Percentiles rank a stretch among this genome's conserved stretches.
Conservation (phyloP, 2,329 filamentous ascomycete species). For the Thermothelomyces thermophilus region DNA sequence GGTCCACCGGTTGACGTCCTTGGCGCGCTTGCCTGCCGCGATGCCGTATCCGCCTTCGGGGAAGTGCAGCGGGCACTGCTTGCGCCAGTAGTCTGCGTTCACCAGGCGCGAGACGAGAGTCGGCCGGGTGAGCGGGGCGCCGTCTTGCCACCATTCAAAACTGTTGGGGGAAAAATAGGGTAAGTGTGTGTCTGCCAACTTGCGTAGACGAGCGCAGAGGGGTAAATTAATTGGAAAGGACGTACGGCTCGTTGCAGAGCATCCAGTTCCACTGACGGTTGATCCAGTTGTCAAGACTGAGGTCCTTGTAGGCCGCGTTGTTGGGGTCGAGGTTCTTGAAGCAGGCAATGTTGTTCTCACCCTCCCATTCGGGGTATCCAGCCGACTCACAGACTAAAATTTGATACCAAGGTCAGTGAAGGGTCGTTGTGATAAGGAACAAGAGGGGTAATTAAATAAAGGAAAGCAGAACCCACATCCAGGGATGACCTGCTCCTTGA, state of each 20-base stretch:
- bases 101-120: conserved; percentile 37
- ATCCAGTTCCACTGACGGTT: conserved; percentile 52
- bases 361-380: conserved; percentile 39
- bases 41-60: conserved; percentile 31
- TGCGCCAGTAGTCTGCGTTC: conserved; percentile 34
- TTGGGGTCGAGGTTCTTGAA: conserved; percentile 40
- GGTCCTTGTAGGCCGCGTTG: conserved; percentile 35
- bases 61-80: conserved; percentile 42
- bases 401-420: not conserved
- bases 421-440: too few relatives aligned
- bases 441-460: too few relatives aligned
- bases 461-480: conserved; percentile 31
- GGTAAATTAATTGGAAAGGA: too few relatives aligned
- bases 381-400: conserved; percentile 32
- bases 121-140: conserved; percentile 37
- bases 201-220: too few relatives aligned
- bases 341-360: conserved; percentile 40
- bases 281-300: conserved; percentile 33
- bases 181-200: too few relatives aligned
- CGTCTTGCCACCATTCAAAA: conserved; percentile 38
- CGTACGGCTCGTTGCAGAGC: conserved; percentile 43
- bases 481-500: conserved; percentile 37
- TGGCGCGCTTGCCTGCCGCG: conserved; percentile 28
- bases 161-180: conserved; percentile 17
- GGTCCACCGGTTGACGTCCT: conserved; percentile 32